Conservation (phyloP, 2,329 filamentous ascomycete species). For the Didymella sp. region DNA sequence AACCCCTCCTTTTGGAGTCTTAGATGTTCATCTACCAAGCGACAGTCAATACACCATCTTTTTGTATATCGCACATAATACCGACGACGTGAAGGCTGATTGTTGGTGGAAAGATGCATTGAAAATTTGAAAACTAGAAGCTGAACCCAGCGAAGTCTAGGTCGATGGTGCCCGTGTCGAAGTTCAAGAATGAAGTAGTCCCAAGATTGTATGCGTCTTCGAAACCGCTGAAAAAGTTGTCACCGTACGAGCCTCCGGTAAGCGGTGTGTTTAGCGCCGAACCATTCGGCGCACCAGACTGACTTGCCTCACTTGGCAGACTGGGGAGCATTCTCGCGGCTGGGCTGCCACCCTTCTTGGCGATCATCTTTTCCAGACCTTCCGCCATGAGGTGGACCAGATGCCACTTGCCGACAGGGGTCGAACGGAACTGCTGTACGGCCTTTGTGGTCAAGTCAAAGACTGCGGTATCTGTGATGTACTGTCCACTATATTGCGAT, state of each 20-base stretch:
- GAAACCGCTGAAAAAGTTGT: constrained; percentile 27
- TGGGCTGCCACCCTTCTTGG: constrained; percentile 23
- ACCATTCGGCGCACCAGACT: constrained; percentile 17
- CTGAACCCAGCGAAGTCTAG: constrained; percentile 34
- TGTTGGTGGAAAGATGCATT: not conserved
- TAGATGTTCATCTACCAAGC: not conserved
- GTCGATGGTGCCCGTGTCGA: constrained; percentile 36
- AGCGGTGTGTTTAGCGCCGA: constrained; percentile 20
- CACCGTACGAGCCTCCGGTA: constrained; percentile 16
- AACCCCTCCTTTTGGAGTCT: constrained; percentile 5
- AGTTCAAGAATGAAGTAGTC: constrained; percentile 36
- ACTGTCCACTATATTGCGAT: constrained; percentile 51
- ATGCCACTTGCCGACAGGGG: constrained; percentile 55
- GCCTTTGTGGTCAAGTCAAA: constrained; percentile 50
- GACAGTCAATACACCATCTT: not conserved
- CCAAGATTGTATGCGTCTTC: constrained; percentile 35
- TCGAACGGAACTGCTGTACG: constrained; percentile 51
- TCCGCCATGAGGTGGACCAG: constrained; percentile 57
- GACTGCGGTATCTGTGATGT: constrained; percentile 51
- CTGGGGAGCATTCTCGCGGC: constrained; percentile 1
- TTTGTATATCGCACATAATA: not conserved
- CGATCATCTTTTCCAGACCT: constrained; percentile 54
- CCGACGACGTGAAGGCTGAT: not conserved
- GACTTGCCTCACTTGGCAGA: constrained; percentile 12
- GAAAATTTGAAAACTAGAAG: constrained; percentile 9